Percentiles rank a stretch among this genome's conserved stretches.
These are phyloP conservation scores for Xeromyces bisporus DNA, from an alignment of 495 filamentous ascomycete genomes.

Conservation along the genomic window DNA sequence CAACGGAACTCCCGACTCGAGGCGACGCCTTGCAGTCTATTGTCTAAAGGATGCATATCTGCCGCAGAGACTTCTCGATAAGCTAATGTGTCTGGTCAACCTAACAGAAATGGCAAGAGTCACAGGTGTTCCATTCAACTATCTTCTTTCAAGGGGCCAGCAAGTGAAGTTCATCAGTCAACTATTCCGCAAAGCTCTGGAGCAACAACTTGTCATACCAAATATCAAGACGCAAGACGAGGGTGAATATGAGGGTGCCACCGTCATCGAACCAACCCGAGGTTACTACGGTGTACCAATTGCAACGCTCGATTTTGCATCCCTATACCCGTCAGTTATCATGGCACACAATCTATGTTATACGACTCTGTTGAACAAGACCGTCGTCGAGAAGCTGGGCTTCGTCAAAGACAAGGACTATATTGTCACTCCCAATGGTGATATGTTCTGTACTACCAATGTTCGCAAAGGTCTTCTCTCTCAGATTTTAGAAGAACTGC, in stretches of 20 bases:
- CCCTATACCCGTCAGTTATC: conserved; percentile 96
- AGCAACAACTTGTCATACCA: conserved; percentile 85
- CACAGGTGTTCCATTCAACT: conserved; percentile 95
- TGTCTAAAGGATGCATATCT: conserved; percentile 97
- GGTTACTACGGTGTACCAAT: conserved; percentile 90
- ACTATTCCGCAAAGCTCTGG: conserved; percentile 82
- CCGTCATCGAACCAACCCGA: conserved; percentile 87
- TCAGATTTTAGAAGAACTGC: conserved; percentile 86
- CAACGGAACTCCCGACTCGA: conserved; percentile 83
- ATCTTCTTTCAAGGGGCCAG: conserved; percentile 77
- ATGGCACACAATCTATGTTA: conserved; percentile 98
- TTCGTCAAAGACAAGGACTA: conserved; percentile 83
- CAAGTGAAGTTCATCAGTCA: conserved; percentile 98
- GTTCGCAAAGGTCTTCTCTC: conserved; percentile 83
- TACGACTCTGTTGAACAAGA: conserved; percentile 79
- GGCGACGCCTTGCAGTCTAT: conserved; percentile 82
- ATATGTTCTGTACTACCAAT: conserved; percentile 80
- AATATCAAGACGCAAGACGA: conserved; percentile 56
- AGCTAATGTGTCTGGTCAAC: conserved; percentile 91
- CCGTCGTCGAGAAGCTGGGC: conserved; percentile 50
- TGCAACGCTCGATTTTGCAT: conserved; percentile 96
- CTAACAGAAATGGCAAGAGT: conserved; percentile 99
- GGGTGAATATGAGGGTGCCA: conserved; percentile 86
- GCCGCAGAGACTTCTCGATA: conserved; percentile 89
- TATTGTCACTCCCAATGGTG: conserved; percentile 83